Evolutionary conservation across 2,329 filamentous ascomycete genomes (phyloP), one percentile per base, ranked within the genome.

Genomic region (Rhytidhysteron rufulum): DNA sequence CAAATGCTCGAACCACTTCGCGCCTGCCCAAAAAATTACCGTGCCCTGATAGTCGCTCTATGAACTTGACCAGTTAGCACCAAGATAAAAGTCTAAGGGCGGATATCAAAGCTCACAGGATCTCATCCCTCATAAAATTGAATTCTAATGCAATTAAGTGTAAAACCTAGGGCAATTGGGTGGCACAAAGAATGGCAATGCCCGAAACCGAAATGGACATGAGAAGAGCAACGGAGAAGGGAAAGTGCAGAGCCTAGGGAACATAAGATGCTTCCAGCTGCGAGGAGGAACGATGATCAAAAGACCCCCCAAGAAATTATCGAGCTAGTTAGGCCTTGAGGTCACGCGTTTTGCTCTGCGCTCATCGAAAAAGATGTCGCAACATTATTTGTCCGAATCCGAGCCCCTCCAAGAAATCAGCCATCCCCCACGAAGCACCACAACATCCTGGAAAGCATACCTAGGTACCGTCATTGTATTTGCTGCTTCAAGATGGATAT

Each of bases 401-500:
- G 22, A 48, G 40, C 55, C 54, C 53, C 54, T 50, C 55, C 46
- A 40, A n/a, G 31, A 33, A 33, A 15, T 15, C 16, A n/a, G n/a
- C 11, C 21, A 49, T 37, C 38, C 44, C 48, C 44, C 47, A 43
- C 25, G 29, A 30, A 24, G 41, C 39, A 16, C 27, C 34, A 8
- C 34, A 37, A 29, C 25, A 29, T n/a, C 25, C 25, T 29, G n/a
- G 25, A n/a, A 29, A n/a, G 25, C 25, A n/a, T 33, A 8, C 32
- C 8, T n/a, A 20, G n/a, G 17, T 13, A 8, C 15, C 32, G n/a
- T 27, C 34, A 36, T 36, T 24, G 8, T 21, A 17, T 20, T 20
- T 22, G 24, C 24, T 32, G 20, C n/a, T 13, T 13, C 22, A 45
- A 52, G 48, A 96, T 97, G 91, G 88, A 96, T 50, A 88, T 97